Conservation (phyloP, 2,329 filamentous ascomycete species). For the Ceratocystis diversiconidia region DNA sequence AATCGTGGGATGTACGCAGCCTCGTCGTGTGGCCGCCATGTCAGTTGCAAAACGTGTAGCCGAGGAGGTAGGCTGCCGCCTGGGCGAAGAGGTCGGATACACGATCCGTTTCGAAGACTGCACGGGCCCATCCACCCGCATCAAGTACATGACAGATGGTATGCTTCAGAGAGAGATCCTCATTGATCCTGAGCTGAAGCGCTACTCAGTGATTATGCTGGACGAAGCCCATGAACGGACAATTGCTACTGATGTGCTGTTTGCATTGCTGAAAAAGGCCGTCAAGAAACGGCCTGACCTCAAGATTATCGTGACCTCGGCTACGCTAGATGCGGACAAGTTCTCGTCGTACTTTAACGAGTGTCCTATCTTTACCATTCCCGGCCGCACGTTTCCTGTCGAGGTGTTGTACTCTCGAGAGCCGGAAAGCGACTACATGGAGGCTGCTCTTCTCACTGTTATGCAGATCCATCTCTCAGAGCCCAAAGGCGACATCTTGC, state of each 20-base stretch:
- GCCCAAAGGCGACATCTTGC: conserved; percentile 80
- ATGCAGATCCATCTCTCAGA: conserved; percentile 98
- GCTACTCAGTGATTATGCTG: conserved; percentile 94
- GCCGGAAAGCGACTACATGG: conserved; percentile 89
- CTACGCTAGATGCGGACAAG: conserved; percentile 91
- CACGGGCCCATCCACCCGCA: conserved; percentile 72
- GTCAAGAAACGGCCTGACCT: conserved; percentile 72
- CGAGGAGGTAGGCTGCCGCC: conserved; percentile 81
- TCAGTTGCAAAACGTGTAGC: conserved; percentile 94
- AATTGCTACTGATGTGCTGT: conserved; percentile 88
- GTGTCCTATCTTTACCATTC: conserved; percentile 92
- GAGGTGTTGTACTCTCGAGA: conserved; percentile 92
- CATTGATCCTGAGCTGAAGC: conserved; percentile 72
- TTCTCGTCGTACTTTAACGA: conserved; percentile 94
- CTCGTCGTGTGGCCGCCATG: conserved; percentile 92
- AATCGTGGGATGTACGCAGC: conserved; percentile 92
- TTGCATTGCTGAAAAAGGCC: conserved; percentile 87
- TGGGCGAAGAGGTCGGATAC: conserved; percentile 90
- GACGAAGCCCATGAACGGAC: conserved; percentile 97
- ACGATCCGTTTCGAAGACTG: conserved; percentile 96
- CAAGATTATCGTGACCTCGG: conserved; percentile 91
- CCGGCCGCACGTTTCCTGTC: conserved; percentile 86
- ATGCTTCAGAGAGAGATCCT: conserved; percentile 95
- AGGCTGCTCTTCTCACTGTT: conserved; percentile 84
- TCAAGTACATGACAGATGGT: conserved; percentile 99